Evolutionary conservation across 805 yeast species (phyloP).

Genomic region (Myxozyma sirexii): DNA sequence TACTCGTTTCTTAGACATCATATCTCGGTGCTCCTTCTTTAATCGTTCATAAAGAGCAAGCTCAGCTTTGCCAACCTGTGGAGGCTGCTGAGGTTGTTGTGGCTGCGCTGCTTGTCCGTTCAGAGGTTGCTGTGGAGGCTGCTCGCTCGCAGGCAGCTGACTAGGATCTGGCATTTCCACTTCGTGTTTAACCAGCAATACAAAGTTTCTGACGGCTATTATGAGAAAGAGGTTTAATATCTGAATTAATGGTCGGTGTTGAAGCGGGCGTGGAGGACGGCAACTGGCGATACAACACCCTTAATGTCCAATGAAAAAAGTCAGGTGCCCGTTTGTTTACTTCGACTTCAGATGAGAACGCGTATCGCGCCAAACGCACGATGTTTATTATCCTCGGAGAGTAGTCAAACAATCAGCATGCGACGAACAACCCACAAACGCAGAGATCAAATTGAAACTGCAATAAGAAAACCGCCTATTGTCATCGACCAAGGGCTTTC

Average conservation of each 20-base stretch:
- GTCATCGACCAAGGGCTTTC: constrained; percentile 28
- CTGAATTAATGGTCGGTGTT: too few relatives aligned
- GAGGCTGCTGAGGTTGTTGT: neutral
- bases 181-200: neutral
- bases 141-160: constrained; percentile 17
- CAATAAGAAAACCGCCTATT: constrained; percentile 21
- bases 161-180: constrained; percentile 28
- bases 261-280: too few relatives aligned
- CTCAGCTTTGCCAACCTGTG: constrained; percentile 25
- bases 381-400: too few relatives aligned
- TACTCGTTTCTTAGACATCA: constrained; percentile 61
- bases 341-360: neutral
- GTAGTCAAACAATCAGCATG: neutral
- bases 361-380: too few relatives aligned
- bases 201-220: too few relatives aligned
- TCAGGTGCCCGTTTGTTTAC: too few relatives aligned
- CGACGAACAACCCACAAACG: constrained; percentile 4
- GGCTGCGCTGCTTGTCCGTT: neutral
- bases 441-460: constrained; percentile 25
- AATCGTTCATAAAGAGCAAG: constrained; percentile 62
- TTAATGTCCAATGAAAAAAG: too few relatives aligned
- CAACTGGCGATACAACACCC: too few relatives aligned
- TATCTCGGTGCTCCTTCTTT: constrained; percentile 65
- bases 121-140: neutral
- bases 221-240: too few relatives aligned